phyloP scores from a whole-genome alignment of 23 red algal genomes.

The Gracilaria gracilis region DNA sequence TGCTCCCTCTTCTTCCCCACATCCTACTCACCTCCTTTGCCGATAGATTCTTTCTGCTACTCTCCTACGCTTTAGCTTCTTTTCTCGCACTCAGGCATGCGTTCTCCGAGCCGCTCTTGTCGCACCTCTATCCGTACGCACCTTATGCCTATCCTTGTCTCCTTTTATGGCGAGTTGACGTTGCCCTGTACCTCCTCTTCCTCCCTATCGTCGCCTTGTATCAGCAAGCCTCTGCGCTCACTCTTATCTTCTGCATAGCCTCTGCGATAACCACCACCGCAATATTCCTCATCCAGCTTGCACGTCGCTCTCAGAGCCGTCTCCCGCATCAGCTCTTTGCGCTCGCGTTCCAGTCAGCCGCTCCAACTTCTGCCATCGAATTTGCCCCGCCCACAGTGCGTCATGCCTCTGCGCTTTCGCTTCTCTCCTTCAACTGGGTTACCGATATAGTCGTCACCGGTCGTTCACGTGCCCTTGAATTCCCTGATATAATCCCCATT shows the following conservation, averaged over 20 bases:
- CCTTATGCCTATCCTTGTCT: conserved; percentile 2
- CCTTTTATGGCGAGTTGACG: conserved; percentile 32
- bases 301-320: not conserved
- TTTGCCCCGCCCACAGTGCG: conserved; percentile 43
- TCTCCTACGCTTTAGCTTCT: conserved; percentile 12
- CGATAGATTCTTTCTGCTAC: not conserved
- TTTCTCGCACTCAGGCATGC: conserved; percentile 8
- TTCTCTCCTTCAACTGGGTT: conserved; percentile 76
- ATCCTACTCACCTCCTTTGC: conserved; percentile 12
- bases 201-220: conserved; percentile 2
- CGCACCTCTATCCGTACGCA: not conserved
- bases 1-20: conserved; percentile 35
- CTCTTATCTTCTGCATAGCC: conserved; percentile 7
- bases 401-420: conserved; percentile 21
- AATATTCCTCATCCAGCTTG: conserved; percentile 24
- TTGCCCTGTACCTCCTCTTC: conserved; percentile 35
- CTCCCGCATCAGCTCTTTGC: not conserved
- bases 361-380: not conserved
- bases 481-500: conserved; percentile 46
- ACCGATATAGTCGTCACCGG: conserved; percentile 44
- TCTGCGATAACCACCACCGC: not conserved
- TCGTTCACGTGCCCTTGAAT: conserved; percentile 51
- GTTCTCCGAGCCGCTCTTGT: not conserved
- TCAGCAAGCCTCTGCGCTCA: conserved; percentile 12
- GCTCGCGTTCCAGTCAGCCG: not conserved